Evolutionary conservation across 768 basidiomycete genomes (phyloP), one percentile per base, ranked within the genome.

Genomic region (Pleurotus ostreatus): DNA sequence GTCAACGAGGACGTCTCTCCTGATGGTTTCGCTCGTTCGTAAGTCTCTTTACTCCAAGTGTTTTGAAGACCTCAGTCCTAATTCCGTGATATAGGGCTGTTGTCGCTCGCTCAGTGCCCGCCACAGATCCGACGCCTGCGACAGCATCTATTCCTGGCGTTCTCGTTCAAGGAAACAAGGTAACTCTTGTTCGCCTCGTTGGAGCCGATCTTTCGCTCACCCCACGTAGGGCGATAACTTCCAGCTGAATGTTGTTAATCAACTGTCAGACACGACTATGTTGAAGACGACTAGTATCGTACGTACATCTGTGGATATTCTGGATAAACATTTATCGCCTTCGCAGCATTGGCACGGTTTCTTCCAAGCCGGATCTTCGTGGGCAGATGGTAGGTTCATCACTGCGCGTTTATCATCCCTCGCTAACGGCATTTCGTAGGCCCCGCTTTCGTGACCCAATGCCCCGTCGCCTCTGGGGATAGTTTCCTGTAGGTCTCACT

Each of bases 201-300:
- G 8, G 30, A 9, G 30, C 9, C 8, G 30, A 2, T 8, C 8
- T 30, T 30, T 30, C 11, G 30, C 30, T 30, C 30, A 34, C 8
- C 4, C 11, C 4, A 3, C 15, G 7, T 37, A 49, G 48, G 48
- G 48, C 2, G 48, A 49, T 34, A 13, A 34, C 16, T 49, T 49
- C 48, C 48, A 49, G 26, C 9, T 49, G 15, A 49, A 49, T 6
- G 48, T 49, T 6, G 48, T 49, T 5, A n/a, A 23, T 2, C 30
- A 63, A 12, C 69, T 84, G 20, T 71, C 67, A 0, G 79, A 86
- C 45, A 70, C 71, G 1, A 68, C 76, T 0, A 81, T 84, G 82
- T 58, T 75, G 26, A 72, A 71, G 41, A 69, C 66, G 4, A 84
- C 83, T 8, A 78, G 75, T 30, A 75, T 84, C 30, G 82, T 83